phyloP scores from a whole-genome alignment of 2,329 filamentous ascomycete species.

The Fusarium brevicatenulatum region DNA sequence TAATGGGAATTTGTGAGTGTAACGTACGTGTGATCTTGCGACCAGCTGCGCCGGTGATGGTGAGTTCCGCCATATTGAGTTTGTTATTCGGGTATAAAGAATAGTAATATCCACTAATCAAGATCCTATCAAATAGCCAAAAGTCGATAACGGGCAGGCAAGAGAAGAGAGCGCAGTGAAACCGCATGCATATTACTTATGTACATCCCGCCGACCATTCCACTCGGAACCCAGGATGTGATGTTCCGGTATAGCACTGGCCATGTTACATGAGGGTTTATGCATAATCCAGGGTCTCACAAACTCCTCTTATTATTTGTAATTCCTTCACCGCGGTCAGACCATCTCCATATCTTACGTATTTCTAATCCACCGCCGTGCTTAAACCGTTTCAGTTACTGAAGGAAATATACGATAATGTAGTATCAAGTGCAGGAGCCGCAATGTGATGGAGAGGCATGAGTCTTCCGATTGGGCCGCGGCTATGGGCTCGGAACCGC shows the following conservation, averaged over 20 bases:
- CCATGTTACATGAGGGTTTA: not conserved
- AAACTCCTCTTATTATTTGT: not conserved
- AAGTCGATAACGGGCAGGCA: not conserved
- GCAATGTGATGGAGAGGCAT: not conserved
- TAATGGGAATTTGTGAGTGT: fast-evolving
- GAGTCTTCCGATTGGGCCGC: not conserved
- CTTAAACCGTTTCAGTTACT: not conserved
- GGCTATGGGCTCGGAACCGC: not conserved
- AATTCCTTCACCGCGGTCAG: not conserved
- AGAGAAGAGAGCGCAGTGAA: not conserved
- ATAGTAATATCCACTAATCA: not conserved
- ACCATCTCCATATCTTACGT: not conserved
- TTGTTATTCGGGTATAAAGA: not conserved
- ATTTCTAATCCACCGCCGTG: not conserved
- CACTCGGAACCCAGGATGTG: not conserved
- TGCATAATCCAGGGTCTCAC: not conserved
- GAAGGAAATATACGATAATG: not conserved
- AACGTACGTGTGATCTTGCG: constrained; percentile 10
- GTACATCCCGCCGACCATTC: not conserved
- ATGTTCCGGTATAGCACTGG: not conserved
- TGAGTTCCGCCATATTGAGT: constrained; percentile 1
- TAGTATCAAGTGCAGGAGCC: not conserved
- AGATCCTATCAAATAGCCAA: not conserved
- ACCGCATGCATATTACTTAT: not conserved
- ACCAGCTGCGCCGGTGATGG: constrained; percentile 1